phyloP scores from a whole-genome alignment of 129 eudicot genomes.

The Flaveria sonorensis region DNA sequence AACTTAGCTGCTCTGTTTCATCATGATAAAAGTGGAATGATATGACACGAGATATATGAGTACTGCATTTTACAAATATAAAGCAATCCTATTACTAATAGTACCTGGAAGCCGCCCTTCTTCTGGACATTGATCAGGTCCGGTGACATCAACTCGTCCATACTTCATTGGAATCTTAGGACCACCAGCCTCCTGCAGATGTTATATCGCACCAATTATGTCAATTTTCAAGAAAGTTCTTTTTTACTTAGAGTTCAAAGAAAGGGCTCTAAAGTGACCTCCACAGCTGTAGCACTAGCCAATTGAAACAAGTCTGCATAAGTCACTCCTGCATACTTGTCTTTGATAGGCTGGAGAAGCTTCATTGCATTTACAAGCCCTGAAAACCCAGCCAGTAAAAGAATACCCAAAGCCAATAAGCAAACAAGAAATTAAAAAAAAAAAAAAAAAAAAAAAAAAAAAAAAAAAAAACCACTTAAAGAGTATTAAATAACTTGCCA shows the following conservation, averaged over 20 bases:
- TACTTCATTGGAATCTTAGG: constrained; percentile 94
- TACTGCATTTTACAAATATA: background rate
- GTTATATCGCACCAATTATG: constrained; percentile 7
- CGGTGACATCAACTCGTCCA: constrained; percentile 90
- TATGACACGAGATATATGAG: background rate
- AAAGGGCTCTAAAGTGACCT: constrained; percentile 51
- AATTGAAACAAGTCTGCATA: constrained; percentile 94
- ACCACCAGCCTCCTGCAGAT: constrained; percentile 93
- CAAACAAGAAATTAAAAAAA: constrained; percentile 7
- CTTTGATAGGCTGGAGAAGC: constrained; percentile 94
- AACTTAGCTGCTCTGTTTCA: constrained; percentile 2
- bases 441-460: background rate
- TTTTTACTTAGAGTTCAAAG: background rate
- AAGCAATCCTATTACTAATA: constrained; percentile 18
- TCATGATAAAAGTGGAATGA: background rate
- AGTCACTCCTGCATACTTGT: constrained; percentile 75
- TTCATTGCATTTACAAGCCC: constrained; percentile 96
- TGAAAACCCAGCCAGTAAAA: constrained; percentile 44
- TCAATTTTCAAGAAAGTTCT: background rate
- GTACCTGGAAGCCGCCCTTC: constrained; percentile 99
- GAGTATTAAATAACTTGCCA: constrained; percentile 45
- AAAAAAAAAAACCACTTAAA: background rate
- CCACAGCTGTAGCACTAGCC: constrained; percentile 99
- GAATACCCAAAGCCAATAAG: background rate
- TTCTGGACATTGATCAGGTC: constrained; percentile 92